Conservation (phyloP, 345 rosid genomes). For the Gynandropsis gynandra region DNA sequence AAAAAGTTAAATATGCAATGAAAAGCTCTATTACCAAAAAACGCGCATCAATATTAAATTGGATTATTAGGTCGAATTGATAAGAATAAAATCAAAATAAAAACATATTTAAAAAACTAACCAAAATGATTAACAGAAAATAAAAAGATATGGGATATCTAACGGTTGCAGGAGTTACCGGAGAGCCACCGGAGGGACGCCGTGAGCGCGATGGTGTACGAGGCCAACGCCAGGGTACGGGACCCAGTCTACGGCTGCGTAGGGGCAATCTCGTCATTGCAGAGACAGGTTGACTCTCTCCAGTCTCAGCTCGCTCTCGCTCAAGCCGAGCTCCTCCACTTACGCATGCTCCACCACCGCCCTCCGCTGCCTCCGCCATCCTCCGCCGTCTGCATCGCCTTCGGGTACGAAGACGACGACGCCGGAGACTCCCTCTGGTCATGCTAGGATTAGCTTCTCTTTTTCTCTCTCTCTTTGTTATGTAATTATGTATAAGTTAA, state of each 20-base stretch:
- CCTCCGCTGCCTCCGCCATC: constrained; percentile 16
- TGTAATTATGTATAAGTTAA: no score
- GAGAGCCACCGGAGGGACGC: constrained; percentile 72
- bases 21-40: no score
- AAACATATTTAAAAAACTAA: no score
- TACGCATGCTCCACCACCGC: constrained; percentile 32
- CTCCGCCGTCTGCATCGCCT: constrained; percentile 5
- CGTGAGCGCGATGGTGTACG: constrained; percentile 92
- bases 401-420: constrained; percentile 19
- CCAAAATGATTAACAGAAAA: no score
- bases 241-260: constrained; percentile 93
- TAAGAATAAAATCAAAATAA: no score
- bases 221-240: constrained; percentile 79
- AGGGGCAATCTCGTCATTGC: constrained; percentile 71
- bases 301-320: constrained; percentile 71
- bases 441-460: constrained; percentile 12
- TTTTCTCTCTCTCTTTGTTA: no score
- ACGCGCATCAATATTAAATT: no score
- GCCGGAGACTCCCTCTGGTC: constrained; percentile 25
- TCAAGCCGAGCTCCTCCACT: constrained; percentile 70
- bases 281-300: constrained; percentile 68
- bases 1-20: no score
- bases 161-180: constrained; percentile 45
- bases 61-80: no score
- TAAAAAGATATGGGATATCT: no score